A percentile compares a stretch with the other conserved stretches of the same genome.
phyloP scores from a whole-genome alignment of 306 rosid genomes.

The Cyclanthera cordifolia region DNA sequence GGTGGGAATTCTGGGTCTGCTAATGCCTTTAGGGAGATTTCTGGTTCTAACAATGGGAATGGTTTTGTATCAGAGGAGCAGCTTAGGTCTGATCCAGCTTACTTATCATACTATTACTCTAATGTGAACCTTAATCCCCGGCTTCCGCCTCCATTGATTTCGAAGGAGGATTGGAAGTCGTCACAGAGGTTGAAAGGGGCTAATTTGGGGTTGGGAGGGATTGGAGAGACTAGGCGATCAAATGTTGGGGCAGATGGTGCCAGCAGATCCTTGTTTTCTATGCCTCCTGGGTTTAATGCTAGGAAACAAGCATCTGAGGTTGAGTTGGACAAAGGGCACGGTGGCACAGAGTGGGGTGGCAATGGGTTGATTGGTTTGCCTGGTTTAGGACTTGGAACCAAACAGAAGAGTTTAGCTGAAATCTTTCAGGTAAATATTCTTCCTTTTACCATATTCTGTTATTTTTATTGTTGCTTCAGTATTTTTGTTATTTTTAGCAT shows the following conservation, averaged over 20 bases:
- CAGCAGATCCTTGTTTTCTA: slow-evolving; percentile 42
- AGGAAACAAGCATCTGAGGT: slow-evolving; percentile 48
- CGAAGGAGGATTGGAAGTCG: slow-evolving; percentile 86
- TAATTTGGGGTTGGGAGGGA: slow-evolving; percentile 55
- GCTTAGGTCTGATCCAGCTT: slow-evolving; percentile 90
- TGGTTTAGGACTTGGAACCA: slow-evolving; percentile 67
- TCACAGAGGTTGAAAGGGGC: slow-evolving; percentile 54
- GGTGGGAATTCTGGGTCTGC: slow-evolving; percentile 20
- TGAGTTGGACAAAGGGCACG: slow-evolving; percentile 41
- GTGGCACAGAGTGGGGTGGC: slow-evolving; percentile 68
- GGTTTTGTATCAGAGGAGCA: slow-evolving; percentile 71
- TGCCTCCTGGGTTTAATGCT: slow-evolving; percentile 63
- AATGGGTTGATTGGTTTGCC: slow-evolving; percentile 83
- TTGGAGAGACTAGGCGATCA: slow-evolving; percentile 69
- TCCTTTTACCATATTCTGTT: not conserved
- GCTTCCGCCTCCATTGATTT: slow-evolving; percentile 74
- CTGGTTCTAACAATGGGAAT: slow-evolving; percentile 41
- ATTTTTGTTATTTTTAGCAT: not conserved
- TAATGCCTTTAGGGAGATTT: slow-evolving; percentile 30
- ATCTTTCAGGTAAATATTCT: slow-evolving; percentile 67
- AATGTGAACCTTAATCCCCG: slow-evolving; percentile 81
- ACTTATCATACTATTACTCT: slow-evolving; percentile 54
- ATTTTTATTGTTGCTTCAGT: not conserved
- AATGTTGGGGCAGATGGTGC: slow-evolving; percentile 37
- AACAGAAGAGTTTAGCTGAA: slow-evolving; percentile 80